A percentile compares a stretch with the other conserved stretches of the same genome.
Conservation (phyloP, 2,329 filamentous ascomycete species). For the Grosmannia clavigera region DNA sequence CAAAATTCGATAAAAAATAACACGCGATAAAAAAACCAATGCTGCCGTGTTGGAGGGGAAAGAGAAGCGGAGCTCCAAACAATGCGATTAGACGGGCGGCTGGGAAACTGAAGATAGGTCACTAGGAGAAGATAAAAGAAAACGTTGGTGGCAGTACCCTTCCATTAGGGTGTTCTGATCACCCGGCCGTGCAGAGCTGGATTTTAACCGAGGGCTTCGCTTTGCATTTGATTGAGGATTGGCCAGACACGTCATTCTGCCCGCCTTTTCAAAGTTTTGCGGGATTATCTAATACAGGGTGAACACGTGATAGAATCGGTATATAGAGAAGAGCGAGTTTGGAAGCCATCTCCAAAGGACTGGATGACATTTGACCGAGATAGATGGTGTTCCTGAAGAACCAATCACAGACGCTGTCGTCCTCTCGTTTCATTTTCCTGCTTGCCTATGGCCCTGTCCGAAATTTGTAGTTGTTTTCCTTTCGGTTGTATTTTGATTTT, state of each 20-base stretch:
- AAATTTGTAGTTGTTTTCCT: neutral
- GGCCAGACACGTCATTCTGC: neutral
- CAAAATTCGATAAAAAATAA: neutral
- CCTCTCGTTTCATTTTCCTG: neutral
- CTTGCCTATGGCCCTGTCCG: neutral
- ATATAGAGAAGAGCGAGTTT: too few species aligned
- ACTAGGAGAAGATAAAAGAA: neutral
- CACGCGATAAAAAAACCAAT: neutral
- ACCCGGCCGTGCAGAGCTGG: conserved; percentile 1
- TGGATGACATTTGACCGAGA: neutral
- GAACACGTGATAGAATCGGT: neutral
- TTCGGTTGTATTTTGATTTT: neutral
- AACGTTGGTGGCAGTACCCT: neutral
- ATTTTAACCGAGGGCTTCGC: neutral
- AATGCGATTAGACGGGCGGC: neutral
- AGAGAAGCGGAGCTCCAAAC: neutral
- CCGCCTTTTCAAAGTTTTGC: neutral
- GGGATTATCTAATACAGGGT: neutral
- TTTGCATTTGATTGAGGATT: neutral
- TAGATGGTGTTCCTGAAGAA: neutral
- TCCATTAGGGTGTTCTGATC: neutral
- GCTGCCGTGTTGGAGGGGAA: neutral
- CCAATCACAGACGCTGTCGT: neutral
- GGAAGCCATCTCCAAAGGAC: neutral
- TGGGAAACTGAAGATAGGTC: neutral